Evolutionary conservation across 352 stramenopile species (phyloP), one percentile per base, ranked within the genome.

Genomic region (Plasmopara viticola): DNA sequence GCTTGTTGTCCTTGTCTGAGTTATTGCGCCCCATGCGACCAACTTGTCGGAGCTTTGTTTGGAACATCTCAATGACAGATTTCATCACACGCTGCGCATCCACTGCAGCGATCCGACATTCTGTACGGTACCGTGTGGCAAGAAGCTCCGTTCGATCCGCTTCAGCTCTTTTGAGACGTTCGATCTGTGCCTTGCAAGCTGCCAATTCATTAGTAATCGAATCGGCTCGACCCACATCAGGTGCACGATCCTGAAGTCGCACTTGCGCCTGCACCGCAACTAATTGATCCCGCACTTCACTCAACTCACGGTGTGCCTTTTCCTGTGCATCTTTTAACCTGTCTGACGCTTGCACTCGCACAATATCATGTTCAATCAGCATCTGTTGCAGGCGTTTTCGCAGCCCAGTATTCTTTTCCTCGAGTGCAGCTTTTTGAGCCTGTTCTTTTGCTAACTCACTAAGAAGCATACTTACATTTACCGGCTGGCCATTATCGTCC

Each of bases 351-450:
- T 71, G 67, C 7, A 87, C 72, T n/a, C 74, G 70, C 35, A 84
- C 71, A 62, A 88, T 69, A 31, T 87, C 79, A 30, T 71, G 82
- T 55, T 90, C 67, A 51, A 90, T 92, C 6, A 92, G 56, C 77
- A 90, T 88, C 8, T 78, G 65, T 58, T 92, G 82, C 39, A 90
- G 53, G 6, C 68, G 59, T 52, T 89, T 92, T 12, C 82, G 71
- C 29, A 92, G 49, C 13, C 53, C 60, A 9, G 66, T 56, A 49
- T 89, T 92, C 56, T 87, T 89, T 30, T 84, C 72, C 40, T 86
- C 75, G 1, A 92, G 54, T 12, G 46, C 59, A 35, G 48, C 44
- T 31, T 78, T 80, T 51, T 86, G 73, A 2, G 66, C 58, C 0
- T 62, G 62, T 47, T 84, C 74, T 34, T 75, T 78, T 60, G 84